phyloP scores from a whole-genome alignment of 345 rosid species.

The Linum usitatissimum region DNA sequence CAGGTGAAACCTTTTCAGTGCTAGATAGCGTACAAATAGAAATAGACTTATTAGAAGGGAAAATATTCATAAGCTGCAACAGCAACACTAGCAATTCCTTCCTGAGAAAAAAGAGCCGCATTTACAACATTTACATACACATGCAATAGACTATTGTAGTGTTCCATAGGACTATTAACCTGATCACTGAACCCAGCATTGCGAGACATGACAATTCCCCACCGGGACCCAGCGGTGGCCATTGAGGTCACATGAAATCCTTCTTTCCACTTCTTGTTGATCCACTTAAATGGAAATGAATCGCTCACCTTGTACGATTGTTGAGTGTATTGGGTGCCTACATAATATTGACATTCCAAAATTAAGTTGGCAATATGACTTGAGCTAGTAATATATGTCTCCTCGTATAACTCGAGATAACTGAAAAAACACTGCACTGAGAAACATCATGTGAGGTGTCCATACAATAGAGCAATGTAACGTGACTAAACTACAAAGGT shows the following conservation, averaged over 20 bases:
- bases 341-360: not conserved
- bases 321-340: slow-evolving; percentile 28
- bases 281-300: slow-evolving; percentile 29
- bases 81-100: slow-evolving; percentile 5
- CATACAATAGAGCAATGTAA: not conserved
- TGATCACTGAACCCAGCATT: slow-evolving; percentile 30
- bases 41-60: not conserved
- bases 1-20: not conserved
- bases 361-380: not conserved
- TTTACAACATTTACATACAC: too few relatives aligned
- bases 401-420: not conserved
- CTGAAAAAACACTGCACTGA: not conserved
- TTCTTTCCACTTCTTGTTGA: slow-evolving; percentile 30
- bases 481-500: not conserved
- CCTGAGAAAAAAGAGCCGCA: not conserved
- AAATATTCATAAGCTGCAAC: not conserved
- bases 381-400: not conserved
- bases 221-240: slow-evolving; percentile 28
- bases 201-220: slow-evolving; percentile 31
- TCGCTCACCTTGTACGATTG: slow-evolving; percentile 30
- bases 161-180: slow-evolving; percentile 6
- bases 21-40: not conserved
- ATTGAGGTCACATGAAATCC: slow-evolving; percentile 30
- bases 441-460: not conserved
- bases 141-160: not conserved